Conservation (phyloP, 2,329 filamentous ascomycete genomes). For the Ascochyta lentis region DNA sequence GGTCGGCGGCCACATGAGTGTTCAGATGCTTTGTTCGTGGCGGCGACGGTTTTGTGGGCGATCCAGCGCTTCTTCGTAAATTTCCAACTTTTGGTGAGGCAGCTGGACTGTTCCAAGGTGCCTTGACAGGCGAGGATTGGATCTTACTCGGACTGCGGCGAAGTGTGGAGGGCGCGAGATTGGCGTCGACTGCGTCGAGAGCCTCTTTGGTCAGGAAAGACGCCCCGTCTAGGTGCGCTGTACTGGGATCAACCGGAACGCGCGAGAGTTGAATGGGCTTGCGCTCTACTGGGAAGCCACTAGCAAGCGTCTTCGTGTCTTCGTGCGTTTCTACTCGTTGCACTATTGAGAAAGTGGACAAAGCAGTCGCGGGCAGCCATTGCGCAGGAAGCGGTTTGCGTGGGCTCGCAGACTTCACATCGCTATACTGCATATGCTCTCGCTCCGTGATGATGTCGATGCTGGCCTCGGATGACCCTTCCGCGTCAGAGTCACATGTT, state of each 20-base stretch:
- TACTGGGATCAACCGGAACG: conserved; percentile 26
- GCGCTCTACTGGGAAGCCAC: conserved; percentile 19
- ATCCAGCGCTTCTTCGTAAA: conserved; percentile 13
- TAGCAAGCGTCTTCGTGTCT: conserved; percentile 21
- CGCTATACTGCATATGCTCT: background rate
- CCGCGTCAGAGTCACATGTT: conserved; percentile 8
- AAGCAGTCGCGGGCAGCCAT: conserved; percentile 25
- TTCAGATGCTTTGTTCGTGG: conserved; percentile 13
- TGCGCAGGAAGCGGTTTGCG: conserved; percentile 39
- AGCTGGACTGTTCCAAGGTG: conserved; percentile 27
- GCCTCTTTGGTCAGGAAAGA: conserved; percentile 42
- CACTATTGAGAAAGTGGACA: conserved; percentile 30
- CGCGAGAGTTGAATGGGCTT: conserved; percentile 27
- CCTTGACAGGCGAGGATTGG: conserved; percentile 25
- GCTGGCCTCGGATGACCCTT: conserved; percentile 4
- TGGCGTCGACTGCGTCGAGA: conserved; percentile 27
- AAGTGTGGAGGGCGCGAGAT: conserved; percentile 21
- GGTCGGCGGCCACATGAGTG: background rate
- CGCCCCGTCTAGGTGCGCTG: conserved; percentile 17
- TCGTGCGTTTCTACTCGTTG: conserved; percentile 33
- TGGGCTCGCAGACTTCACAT: conserved; percentile 18
- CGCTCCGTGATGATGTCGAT: conserved; percentile 3
- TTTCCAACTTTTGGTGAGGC: conserved; percentile 23
- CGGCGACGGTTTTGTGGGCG: conserved; percentile 30
- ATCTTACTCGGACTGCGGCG: conserved; percentile 22